Evolutionary conservation across 1,284 basidiomycete genomes (phyloP).

Genomic region (Malassezia cuniculi): DNA sequence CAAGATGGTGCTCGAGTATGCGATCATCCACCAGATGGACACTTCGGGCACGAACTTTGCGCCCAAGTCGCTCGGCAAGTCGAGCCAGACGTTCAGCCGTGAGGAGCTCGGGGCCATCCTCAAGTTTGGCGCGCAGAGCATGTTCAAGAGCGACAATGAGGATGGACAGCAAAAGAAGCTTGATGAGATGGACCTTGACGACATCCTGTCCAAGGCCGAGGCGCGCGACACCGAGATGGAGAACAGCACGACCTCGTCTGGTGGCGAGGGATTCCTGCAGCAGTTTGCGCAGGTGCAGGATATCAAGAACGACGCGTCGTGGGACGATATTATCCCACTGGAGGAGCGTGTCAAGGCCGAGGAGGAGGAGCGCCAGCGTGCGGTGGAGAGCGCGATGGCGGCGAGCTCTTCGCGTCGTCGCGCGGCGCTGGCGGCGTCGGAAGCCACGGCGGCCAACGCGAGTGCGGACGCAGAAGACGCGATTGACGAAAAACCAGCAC

Average conservation of each 20-base stretch:
- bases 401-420: slow-evolving; percentile 50
- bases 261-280: slow-evolving; percentile 89
- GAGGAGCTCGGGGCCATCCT: slow-evolving; percentile 96
- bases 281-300: slow-evolving; percentile 93
- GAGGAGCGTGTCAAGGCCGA: slow-evolving; percentile 79
- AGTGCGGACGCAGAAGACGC: slow-evolving; percentile 63
- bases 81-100: slow-evolving; percentile 66
- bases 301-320: slow-evolving; percentile 91
- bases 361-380: slow-evolving; percentile 43
- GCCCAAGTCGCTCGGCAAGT: slow-evolving; percentile 51
- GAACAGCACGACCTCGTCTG: slow-evolving; percentile 62
- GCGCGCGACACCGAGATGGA: slow-evolving; percentile 81
- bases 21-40: slow-evolving; percentile 99
- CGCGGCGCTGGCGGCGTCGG: slow-evolving; percentile 8
- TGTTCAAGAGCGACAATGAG: slow-evolving; percentile 91
- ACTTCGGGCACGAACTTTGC: slow-evolving; percentile 89
- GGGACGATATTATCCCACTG: slow-evolving; percentile 97
- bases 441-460: slow-evolving; percentile 4
- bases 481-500: slow-evolving; percentile 37
- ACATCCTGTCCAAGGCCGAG: slow-evolving; percentile 90
- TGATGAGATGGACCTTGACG: slow-evolving; percentile 97
- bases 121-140: slow-evolving; percentile 96
- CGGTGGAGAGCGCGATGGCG: slow-evolving; percentile 55
- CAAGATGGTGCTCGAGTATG: slow-evolving; percentile 99
- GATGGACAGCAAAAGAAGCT: slow-evolving; percentile 84